These are phyloP conservation scores for Taxillus chinensis DNA, from an alignment of 164 flowering plant genomes.

Conservation along the genomic window DNA sequence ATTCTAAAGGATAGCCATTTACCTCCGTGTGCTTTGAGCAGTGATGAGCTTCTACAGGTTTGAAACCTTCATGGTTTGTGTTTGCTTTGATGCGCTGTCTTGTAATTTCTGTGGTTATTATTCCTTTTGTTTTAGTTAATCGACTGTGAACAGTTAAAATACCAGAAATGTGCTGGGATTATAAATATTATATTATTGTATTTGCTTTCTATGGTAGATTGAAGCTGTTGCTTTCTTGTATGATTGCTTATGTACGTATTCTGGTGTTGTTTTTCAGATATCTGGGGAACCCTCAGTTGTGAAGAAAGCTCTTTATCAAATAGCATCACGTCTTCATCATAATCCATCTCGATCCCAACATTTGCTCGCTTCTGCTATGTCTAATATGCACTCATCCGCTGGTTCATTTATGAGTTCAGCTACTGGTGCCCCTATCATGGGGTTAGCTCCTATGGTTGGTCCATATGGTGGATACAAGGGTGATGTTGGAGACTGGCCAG, in stretches of 20 bases:
- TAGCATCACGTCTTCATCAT: constrained; percentile 72
- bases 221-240: not conserved
- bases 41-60: constrained; percentile 97
- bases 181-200: no score
- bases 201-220: no score
- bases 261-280: constrained; percentile 29
- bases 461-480: constrained; percentile 80
- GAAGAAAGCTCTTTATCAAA: constrained; percentile 60
- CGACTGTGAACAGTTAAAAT: not conserved
- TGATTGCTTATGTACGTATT: not conserved
- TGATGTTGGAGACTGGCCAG: constrained; percentile 67
- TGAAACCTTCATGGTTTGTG: not conserved
- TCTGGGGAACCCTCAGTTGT: constrained; percentile 61
- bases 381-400: constrained; percentile 39
- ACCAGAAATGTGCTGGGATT: no score
- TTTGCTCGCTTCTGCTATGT: constrained; percentile 45
- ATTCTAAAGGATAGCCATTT: constrained; percentile 84
- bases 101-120: not conserved
- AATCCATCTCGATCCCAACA: constrained; percentile 91
- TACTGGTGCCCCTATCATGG: constrained; percentile 58
- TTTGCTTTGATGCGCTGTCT: no score
- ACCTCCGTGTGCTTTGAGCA: constrained; percentile 75
- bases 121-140: not conserved
- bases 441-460: constrained; percentile 59
- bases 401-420: constrained; percentile 48